A percentile compares a stretch with the other conserved stretches of the same genome.
These are phyloP conservation scores for Macrolepiota albuminosa DNA, from an alignment of 768 basidiomycete genomes.

Conservation along the genomic window DNA sequence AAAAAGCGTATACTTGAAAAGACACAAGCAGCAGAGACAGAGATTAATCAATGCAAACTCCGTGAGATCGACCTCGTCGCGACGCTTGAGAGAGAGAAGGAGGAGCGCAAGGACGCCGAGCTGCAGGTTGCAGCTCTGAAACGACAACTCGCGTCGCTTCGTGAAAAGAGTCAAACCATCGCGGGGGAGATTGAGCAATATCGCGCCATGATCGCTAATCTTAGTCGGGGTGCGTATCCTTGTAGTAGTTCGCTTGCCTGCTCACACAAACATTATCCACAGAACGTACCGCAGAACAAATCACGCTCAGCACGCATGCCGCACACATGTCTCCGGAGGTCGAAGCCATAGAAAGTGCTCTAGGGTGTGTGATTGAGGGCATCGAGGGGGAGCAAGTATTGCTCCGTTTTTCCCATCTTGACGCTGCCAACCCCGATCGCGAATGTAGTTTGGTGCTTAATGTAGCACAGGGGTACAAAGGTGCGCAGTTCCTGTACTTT, in stretches of 20 bases:
- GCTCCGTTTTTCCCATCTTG: slow-evolving; percentile 66
- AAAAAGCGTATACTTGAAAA: slow-evolving; percentile 62
- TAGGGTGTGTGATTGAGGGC: slow-evolving; percentile 73
- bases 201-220: slow-evolving; percentile 52
- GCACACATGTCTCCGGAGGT: slow-evolving; percentile 52
- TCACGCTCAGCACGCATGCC: slow-evolving; percentile 49
- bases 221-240: slow-evolving; percentile 53
- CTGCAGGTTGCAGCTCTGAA: slow-evolving; percentile 53
- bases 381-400: slow-evolving; percentile 69
- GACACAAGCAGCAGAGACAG: slow-evolving; percentile 55
- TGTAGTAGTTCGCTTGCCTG: not conserved
- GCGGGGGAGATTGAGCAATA: slow-evolving; percentile 74
- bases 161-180: slow-evolving; percentile 52
- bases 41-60: slow-evolving; percentile 72
- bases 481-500: slow-evolving; percentile 29
- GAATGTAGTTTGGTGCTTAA: slow-evolving; percentile 80
- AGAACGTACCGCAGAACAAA: slow-evolving; percentile 70
- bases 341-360: slow-evolving; percentile 45
- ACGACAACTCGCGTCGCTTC: slow-evolving; percentile 60
- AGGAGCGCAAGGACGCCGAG: slow-evolving; percentile 70
- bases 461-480: slow-evolving; percentile 56
- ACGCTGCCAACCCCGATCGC: slow-evolving; percentile 48
- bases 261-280: not conserved
- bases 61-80: slow-evolving; percentile 75
- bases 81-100: slow-evolving; percentile 68